phyloP scores from a whole-genome alignment of 495 filamentous ascomycete species.

The Pseudomonodictys pantanalensis region DNA sequence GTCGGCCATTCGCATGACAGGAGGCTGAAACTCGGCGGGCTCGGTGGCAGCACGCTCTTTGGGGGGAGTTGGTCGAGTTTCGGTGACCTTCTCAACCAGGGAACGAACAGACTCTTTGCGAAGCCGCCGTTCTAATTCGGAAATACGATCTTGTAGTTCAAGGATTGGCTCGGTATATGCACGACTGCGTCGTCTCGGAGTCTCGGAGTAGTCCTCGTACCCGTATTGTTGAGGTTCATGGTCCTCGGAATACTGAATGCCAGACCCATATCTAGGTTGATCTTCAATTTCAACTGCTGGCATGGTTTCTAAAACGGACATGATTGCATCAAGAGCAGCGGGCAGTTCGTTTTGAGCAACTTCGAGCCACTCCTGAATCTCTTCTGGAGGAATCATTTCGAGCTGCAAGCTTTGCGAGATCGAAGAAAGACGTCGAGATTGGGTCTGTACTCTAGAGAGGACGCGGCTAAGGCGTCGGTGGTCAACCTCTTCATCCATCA shows the following conservation, averaged over 20 bases:
- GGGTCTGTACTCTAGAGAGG: constrained; percentile 12
- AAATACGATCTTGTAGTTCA: constrained; percentile 6
- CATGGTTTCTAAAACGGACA: constrained; percentile 17
- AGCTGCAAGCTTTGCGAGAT: constrained; percentile 14
- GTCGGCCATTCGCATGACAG: constrained; percentile 2
- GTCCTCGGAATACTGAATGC: not conserved
- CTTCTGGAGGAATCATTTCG: constrained; percentile 9
- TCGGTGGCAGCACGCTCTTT: constrained; percentile 3
- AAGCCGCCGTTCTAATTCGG: constrained; percentile 5
- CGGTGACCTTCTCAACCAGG: not conserved
- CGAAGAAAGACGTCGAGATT: constrained; percentile 12
- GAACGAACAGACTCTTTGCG: not conserved
- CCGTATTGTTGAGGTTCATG: not conserved
- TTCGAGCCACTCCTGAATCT: constrained; percentile 28
- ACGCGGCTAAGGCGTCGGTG: constrained; percentile 13
- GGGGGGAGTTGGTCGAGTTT: too few species aligned
- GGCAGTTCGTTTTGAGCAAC: constrained; percentile 21
- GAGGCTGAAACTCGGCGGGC: not conserved
- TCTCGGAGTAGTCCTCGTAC: constrained; percentile 3
- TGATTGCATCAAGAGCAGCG: constrained; percentile 25
- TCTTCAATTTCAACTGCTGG: constrained; percentile 6
- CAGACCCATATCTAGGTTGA: constrained; percentile 2
- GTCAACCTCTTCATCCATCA: constrained; percentile 13
- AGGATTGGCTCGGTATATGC: constrained; percentile 12
- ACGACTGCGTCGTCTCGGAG: not conserved